phyloP scores from a whole-genome alignment of 805 yeast genomes.

The Metschnikowia corniflorae region DNA sequence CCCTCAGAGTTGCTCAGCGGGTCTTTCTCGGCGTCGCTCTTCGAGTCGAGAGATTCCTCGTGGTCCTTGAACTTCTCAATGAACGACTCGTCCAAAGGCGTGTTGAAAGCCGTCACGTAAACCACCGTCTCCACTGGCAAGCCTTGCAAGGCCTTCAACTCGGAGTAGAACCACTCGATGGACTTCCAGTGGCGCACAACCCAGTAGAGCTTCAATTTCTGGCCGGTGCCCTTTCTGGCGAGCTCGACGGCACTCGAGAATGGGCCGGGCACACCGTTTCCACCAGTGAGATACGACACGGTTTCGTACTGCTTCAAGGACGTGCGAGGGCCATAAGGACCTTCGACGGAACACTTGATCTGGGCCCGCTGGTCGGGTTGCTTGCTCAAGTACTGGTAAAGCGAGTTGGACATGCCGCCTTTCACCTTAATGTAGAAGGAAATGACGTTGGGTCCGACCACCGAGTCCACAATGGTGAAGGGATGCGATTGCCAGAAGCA shows the following conservation, averaged over 20 bases:
- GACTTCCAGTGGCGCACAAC: slow-evolving; percentile 38
- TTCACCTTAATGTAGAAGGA: slow-evolving; percentile 48
- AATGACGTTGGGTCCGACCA: slow-evolving; percentile 37
- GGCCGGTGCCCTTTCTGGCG: slow-evolving; percentile 14
- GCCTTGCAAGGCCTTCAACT: slow-evolving; percentile 30
- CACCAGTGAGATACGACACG: slow-evolving; percentile 57
- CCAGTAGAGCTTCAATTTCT: slow-evolving; percentile 32
- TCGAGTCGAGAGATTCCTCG: slow-evolving; percentile 2
- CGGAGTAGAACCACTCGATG: slow-evolving; percentile 39
- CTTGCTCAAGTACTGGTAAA: slow-evolving; percentile 30
- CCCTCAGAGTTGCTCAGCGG: slow-evolving; percentile 2
- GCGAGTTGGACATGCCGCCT: slow-evolving; percentile 51
- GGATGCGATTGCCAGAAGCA: slow-evolving; percentile 74
- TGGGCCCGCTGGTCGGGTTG: slow-evolving; percentile 30
- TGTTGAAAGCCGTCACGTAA: slow-evolving; percentile 24
- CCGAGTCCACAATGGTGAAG: slow-evolving; percentile 52
- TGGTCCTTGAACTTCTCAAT: slow-evolving; percentile 8
- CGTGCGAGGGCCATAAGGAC: slow-evolving; percentile 52
- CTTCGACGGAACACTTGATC: slow-evolving; percentile 51
- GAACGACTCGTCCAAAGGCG: slow-evolving; percentile 17
- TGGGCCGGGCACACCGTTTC: slow-evolving; percentile 61
- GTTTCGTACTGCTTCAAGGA: slow-evolving; percentile 48
- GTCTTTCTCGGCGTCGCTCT: slow-evolving; percentile 1
- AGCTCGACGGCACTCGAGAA: slow-evolving; percentile 40
- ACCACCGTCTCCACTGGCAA: slow-evolving; percentile 36